A percentile compares a stretch with the other conserved stretches of the same genome.
Conservation (phyloP, 164 flowering plant genomes). For the Umbellularia californica region DNA sequence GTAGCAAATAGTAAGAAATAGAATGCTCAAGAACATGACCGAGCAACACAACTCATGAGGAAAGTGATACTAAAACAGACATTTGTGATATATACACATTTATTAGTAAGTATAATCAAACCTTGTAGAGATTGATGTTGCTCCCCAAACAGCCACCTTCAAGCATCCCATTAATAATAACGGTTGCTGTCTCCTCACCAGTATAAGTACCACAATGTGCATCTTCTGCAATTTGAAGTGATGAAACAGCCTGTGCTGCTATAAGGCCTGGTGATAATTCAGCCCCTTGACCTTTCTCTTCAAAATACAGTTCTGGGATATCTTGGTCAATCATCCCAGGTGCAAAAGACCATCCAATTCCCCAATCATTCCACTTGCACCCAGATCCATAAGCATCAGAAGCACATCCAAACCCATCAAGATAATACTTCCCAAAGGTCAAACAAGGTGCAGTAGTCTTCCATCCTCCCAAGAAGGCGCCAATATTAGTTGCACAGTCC, state of each 20-base stretch:
- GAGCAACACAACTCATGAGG: not conserved
- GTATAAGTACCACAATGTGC: conserved; percentile 28
- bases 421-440: conserved; percentile 27
- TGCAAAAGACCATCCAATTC: conserved; percentile 39
- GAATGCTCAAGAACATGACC: not conserved
- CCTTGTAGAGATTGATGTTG: conserved; percentile 17
- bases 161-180: conserved; percentile 43
- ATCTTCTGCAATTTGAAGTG: conserved; percentile 80
- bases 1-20: not conserved
- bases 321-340: conserved; percentile 31
- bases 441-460: conserved; percentile 34
- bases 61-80: too few species aligned
- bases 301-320: conserved; percentile 24
- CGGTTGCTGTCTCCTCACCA: conserved; percentile 6
- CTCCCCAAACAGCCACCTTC: conserved; percentile 23
- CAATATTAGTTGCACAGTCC: conserved; percentile 38
- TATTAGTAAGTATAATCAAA: conserved; percentile 7
- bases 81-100: not conserved
- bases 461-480: conserved; percentile 40
- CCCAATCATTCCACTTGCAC: conserved; percentile 43
- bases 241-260: conserved; percentile 83
- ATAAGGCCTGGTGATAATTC: conserved; percentile 58
- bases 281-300: conserved; percentile 35
- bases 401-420: conserved; percentile 45
- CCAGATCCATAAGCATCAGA: conserved; percentile 41